Percentiles rank a stretch among this genome's conserved stretches.
These are phyloP conservation scores for Gliomastix tumulicola DNA, from an alignment of 2,329 filamentous ascomycete genomes.

Conservation along the genomic window DNA sequence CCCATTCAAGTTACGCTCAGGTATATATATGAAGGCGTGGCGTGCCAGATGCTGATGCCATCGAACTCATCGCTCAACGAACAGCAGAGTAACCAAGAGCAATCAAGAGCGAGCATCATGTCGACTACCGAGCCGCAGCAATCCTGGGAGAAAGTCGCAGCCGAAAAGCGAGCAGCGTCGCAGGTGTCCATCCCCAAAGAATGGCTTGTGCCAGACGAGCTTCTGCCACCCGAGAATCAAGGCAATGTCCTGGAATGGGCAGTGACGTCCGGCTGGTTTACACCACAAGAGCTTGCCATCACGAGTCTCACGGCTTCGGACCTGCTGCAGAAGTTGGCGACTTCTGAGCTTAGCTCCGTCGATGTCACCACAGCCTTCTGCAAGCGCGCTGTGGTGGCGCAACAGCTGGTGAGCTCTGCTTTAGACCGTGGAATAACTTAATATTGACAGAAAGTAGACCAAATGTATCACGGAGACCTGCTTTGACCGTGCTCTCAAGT, in stretches of 20 bases:
- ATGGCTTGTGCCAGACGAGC: slow-evolving; percentile 31
- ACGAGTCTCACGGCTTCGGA: background rate
- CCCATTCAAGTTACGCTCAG: too few species aligned
- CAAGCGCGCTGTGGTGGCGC: background rate
- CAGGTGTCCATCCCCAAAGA: slow-evolving; percentile 45
- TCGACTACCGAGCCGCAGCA: too few species aligned
- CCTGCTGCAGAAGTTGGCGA: background rate
- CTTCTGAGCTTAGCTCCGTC: background rate
- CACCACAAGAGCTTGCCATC: slow-evolving; percentile 23
- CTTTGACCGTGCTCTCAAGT: slow-evolving; percentile 43
- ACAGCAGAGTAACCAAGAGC: too few species aligned
- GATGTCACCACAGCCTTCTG: slow-evolving; percentile 1
- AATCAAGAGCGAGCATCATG: too few species aligned
- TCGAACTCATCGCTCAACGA: too few species aligned
- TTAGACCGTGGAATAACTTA: background rate
- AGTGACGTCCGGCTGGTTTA: slow-evolving; percentile 52
- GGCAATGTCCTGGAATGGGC: slow-evolving; percentile 52
- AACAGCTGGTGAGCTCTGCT: slow-evolving; percentile 10
- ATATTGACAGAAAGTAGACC: slow-evolving; percentile 18
- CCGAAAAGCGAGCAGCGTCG: slow-evolving; percentile 19
- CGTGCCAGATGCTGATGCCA: too few species aligned
- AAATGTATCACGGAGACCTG: slow-evolving; percentile 48
- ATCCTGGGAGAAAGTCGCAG: slow-evolving; percentile 4
- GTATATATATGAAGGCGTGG: too few species aligned
- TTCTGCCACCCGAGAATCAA: slow-evolving; percentile 35